Conservation (phyloP, 495 filamentous ascomycete species). For the Symbiotaphrina buchneri region DNA sequence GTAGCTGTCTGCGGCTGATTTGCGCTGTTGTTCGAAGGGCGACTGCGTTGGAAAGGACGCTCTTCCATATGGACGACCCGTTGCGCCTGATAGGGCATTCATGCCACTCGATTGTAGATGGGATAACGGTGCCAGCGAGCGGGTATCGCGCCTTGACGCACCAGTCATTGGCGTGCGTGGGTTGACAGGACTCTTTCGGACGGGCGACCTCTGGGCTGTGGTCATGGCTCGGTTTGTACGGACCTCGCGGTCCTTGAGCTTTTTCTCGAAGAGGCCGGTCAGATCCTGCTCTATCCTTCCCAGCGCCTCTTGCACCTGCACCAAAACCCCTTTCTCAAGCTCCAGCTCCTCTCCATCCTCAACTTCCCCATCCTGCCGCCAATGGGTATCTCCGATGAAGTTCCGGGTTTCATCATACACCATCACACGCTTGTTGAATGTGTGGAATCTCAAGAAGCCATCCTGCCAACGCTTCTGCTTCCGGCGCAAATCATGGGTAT, state of each 20-base stretch:
- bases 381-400: conserved; percentile 68
- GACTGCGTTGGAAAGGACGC: conserved; percentile 21
- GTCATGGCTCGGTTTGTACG: conserved; percentile 6
- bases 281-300: conserved; percentile 58
- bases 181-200: conserved; percentile 1
- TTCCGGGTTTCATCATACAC: conserved; percentile 65
- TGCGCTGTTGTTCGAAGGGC: conserved; percentile 24
- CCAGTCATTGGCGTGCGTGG: conserved; percentile 1
- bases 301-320: conserved; percentile 55
- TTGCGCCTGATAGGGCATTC: conserved; percentile 20
- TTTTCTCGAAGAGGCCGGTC: conserved; percentile 46
- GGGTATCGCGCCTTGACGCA: conserved; percentile 3
- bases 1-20: too few species aligned
- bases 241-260: conserved; percentile 23
- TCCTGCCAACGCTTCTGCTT: conserved; percentile 91
- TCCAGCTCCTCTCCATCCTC: conserved; percentile 64
- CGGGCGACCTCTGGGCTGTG: background rate
- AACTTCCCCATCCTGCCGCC: conserved; percentile 37
- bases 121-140: conserved; percentile 1
- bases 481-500: conserved; percentile 58
- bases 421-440: conserved; percentile 83
- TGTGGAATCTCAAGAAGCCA: conserved; percentile 68
- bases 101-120: conserved; percentile 20
- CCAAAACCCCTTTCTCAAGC: conserved; percentile 49
- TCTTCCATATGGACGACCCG: conserved; percentile 25